These are phyloP conservation scores for Vanrija sp. DNA, from an alignment of 1,284 basidiomycete genomes.

Conservation along the genomic window DNA sequence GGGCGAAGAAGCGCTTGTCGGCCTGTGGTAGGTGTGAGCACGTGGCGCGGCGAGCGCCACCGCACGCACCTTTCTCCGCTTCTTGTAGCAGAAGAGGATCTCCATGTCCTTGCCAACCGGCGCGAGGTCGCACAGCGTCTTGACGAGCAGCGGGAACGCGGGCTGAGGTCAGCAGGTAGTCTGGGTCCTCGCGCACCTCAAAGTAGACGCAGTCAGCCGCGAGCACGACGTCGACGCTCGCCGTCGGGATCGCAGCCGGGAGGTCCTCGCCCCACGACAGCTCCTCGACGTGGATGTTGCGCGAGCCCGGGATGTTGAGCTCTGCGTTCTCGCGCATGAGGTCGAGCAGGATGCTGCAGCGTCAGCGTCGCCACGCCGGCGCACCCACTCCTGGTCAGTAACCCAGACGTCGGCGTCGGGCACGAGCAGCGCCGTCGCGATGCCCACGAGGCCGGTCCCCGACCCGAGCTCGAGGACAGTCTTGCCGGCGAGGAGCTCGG, in stretches of 20 bases:
- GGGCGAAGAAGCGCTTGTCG: constrained; percentile 79
- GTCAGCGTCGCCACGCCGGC: constrained; percentile 11
- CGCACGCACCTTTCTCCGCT: constrained; percentile 70
- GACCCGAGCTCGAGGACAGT: constrained; percentile 73
- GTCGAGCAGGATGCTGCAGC: constrained; percentile 61
- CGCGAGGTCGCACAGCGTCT: constrained; percentile 67
- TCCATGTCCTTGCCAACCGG: constrained; percentile 55
- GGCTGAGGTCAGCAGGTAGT: constrained; percentile 48
- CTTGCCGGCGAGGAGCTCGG: constrained; percentile 55
- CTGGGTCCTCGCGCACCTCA: constrained; percentile 51
- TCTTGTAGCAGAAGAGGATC: constrained; percentile 88
- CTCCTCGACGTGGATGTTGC: constrained; percentile 60
- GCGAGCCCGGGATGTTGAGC: constrained; percentile 57
- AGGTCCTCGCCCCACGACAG: constrained; percentile 61
- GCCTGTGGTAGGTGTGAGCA: constrained; percentile 55
- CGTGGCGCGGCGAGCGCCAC: not conserved
- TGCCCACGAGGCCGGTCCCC: constrained; percentile 85
- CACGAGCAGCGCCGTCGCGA: constrained; percentile 69
- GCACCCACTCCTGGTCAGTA: constrained; percentile 79
- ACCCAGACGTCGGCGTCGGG: constrained; percentile 61
- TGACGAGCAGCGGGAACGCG: constrained; percentile 81
- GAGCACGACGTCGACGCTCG: constrained; percentile 56
- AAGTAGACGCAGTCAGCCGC: constrained; percentile 94
- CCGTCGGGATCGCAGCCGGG: constrained; percentile 31
- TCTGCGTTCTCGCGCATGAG: constrained; percentile 69